A percentile compares a stretch with the other conserved stretches of the same genome.
These are phyloP conservation scores for Spatholobus suberectus DNA, from an alignment of 306 rosid species.

Conservation along the genomic window DNA sequence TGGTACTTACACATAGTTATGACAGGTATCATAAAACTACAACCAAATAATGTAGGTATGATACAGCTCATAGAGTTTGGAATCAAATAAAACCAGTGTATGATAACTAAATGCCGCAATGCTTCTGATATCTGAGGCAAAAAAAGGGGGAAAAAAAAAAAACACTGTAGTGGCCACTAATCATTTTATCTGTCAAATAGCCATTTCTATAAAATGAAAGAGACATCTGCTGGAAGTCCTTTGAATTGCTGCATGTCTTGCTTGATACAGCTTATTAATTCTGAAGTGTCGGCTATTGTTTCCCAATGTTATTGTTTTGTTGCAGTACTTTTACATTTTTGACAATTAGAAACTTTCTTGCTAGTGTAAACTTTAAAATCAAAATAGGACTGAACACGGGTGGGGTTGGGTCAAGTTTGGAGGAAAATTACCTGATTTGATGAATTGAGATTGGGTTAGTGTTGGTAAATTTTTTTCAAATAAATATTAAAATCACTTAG, in stretches of 20 bases:
- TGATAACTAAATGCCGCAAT: background rate
- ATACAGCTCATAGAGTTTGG: background rate
- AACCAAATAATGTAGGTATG: background rate
- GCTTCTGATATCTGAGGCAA: background rate
- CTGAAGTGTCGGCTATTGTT: background rate
- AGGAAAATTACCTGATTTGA: too few relatives aligned
- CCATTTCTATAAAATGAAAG: background rate
- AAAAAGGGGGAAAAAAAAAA: background rate
- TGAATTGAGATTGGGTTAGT: too few relatives aligned
- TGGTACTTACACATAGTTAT: background rate
- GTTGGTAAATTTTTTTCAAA: too few relatives aligned
- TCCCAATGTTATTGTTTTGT: background rate
- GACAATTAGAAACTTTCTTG: background rate
- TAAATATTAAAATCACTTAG: too few relatives aligned
- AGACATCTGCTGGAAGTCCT: conserved; percentile 1
- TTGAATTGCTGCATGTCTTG: conserved; percentile 19
- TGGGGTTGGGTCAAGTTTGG: too few relatives aligned
- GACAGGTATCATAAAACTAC: background rate
- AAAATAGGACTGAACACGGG: too few relatives aligned
- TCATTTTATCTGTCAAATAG: background rate
- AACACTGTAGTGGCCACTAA: background rate
- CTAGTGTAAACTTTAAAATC: too few relatives aligned
- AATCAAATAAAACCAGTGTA: background rate
- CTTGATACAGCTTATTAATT: background rate
- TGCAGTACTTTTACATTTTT: background rate